Evolutionary conservation across 2,329 filamentous ascomycete genomes (phyloP).

Genomic region (Calycina herbarum): DNA sequence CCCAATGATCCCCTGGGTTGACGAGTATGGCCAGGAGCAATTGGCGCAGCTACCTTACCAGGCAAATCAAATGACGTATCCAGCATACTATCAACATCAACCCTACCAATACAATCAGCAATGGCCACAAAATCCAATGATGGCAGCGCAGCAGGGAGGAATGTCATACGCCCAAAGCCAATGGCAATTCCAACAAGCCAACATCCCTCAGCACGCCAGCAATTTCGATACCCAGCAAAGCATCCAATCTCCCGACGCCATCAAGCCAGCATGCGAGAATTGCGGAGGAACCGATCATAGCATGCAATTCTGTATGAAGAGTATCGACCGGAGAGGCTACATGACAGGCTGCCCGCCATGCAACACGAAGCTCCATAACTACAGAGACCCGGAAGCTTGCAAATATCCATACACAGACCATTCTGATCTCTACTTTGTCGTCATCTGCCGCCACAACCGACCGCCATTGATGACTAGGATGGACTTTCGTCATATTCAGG

Average conservation of each 20-base stretch:
- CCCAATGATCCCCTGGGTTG: too few relatives aligned
- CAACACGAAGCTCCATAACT: background rate
- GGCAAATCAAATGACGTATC: too few relatives aligned
- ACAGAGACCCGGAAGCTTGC: background rate
- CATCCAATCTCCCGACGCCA: background rate
- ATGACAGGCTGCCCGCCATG: background rate
- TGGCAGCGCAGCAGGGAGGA: too few relatives aligned
- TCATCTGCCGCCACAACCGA: background rate
- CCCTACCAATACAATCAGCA: too few relatives aligned
- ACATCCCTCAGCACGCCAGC: background rate
- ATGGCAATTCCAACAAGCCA: too few relatives aligned
- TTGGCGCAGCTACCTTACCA: too few relatives aligned
- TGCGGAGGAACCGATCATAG: background rate
- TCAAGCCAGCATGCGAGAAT: background rate
- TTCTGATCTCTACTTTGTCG: background rate
- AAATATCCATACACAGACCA: background rate
- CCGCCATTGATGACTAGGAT: background rate
- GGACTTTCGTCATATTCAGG: background rate
- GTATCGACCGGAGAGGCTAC: background rate
- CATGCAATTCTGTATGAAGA: background rate
- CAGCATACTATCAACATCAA: too few relatives aligned
- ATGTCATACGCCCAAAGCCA: too few relatives aligned
- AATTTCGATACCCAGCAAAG: background rate
- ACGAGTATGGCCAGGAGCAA: too few relatives aligned
- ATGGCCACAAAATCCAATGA: too few relatives aligned